These are phyloP conservation scores for Acer yangbiense DNA, from an alignment of 345 rosid species.

Conservation along the genomic window DNA sequence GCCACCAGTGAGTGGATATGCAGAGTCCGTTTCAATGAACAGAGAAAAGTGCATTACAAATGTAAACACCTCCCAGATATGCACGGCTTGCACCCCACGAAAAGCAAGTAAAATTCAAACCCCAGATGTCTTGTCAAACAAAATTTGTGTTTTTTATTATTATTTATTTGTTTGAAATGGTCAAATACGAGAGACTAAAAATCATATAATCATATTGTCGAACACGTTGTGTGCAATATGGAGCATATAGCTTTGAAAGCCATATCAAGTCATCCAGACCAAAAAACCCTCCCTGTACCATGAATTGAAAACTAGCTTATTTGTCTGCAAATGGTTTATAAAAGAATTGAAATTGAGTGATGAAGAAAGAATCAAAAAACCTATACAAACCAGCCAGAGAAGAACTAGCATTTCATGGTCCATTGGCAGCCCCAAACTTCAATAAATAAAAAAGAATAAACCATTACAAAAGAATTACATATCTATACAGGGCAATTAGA, in stretches of 20 bases:
- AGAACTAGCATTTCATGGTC: no score
- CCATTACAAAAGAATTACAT: no score
- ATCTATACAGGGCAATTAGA: no score
- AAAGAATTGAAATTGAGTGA: no score
- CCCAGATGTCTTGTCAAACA: background rate
- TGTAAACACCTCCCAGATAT: background rate
- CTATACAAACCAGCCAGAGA: no score
- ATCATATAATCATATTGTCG: background rate
- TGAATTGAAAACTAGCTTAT: no score
- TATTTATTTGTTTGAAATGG: background rate
- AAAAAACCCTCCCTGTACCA: no score
- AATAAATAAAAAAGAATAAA: no score
- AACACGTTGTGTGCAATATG: background rate
- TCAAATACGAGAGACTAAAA: background rate
- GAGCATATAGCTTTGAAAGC: background rate
- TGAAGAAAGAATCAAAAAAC: no score
- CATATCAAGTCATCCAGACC: background rate
- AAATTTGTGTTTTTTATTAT: background rate
- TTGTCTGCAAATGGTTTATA: no score
- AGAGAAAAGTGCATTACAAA: background rate
- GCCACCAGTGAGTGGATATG: background rate
- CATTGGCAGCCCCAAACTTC: no score
- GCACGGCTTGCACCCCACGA: constrained; percentile 3
- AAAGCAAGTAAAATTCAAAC: background rate
- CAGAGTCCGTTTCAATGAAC: background rate